A percentile compares a stretch with the other conserved stretches of the same genome.
Conservation (phyloP, 2,329 filamentous ascomycete genomes). For the Tolypocladium cylindrosporum region DNA sequence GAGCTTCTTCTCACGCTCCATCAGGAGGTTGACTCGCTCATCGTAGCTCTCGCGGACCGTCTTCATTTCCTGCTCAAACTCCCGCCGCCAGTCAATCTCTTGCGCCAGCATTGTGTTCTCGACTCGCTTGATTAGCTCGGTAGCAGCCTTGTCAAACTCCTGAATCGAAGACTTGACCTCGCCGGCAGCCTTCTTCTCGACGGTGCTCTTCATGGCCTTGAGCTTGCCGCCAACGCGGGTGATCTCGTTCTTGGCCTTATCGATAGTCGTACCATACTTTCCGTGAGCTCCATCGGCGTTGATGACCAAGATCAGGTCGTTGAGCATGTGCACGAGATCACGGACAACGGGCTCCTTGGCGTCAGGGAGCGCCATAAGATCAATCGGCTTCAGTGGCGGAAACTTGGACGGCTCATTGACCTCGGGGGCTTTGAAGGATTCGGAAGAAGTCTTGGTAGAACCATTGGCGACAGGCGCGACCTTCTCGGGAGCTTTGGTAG, state of each 20-base stretch:
- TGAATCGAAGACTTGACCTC: constrained; percentile 62
- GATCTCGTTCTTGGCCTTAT: constrained; percentile 79
- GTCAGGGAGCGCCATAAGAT: constrained; percentile 64
- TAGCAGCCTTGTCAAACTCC: constrained; percentile 80
- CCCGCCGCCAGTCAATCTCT: constrained; percentile 72
- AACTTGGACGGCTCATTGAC: constrained; percentile 56
- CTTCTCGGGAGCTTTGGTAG: constrained; percentile 22
- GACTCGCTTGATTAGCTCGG: constrained; percentile 78
- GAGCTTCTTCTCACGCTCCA: constrained; percentile 69
- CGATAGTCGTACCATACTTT: constrained; percentile 69
- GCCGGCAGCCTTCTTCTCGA: constrained; percentile 61
- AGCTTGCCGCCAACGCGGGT: constrained; percentile 72
- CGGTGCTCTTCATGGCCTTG: constrained; percentile 57
- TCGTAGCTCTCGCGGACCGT: constrained; percentile 70
- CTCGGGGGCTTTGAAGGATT: constrained; percentile 44
- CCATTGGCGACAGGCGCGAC: constrained; percentile 12
- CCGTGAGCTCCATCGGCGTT: constrained; percentile 73
- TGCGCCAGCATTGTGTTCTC: constrained; percentile 75
- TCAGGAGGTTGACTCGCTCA: constrained; percentile 65
- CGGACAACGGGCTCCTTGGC: constrained; percentile 82
- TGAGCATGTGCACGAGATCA: constrained; percentile 88
- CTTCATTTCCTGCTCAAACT: constrained; percentile 80
- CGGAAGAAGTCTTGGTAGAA: constrained; percentile 17
- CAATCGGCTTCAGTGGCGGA: constrained; percentile 59
- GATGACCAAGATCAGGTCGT: constrained; percentile 88